Percentiles rank a stretch among this genome's conserved stretches.
Conservation (phyloP, 805 yeast genomes). For the Lachancea sp. region DNA sequence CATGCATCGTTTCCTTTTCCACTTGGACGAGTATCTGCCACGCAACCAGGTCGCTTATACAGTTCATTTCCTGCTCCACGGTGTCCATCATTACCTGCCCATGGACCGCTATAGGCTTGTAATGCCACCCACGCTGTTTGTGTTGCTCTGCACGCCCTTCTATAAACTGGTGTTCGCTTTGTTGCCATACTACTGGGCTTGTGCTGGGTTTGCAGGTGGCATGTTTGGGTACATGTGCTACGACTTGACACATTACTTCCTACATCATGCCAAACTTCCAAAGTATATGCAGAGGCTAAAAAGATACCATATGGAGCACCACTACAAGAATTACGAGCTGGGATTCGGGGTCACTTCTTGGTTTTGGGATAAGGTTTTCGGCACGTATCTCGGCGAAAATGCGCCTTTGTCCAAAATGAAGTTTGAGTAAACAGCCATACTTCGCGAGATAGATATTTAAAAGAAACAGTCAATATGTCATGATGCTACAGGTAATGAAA, state of each 20-base stretch:
- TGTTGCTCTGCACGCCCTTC: conserved; percentile 70
- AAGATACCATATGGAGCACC: conserved; percentile 93
- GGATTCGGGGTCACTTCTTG: conserved; percentile 95
- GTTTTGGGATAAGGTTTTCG: conserved; percentile 91
- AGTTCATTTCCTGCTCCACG: conserved; percentile 85
- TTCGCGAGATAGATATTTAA: neutral
- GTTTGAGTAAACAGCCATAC: conserved; percentile 21
- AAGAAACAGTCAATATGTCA: too few relatives aligned
- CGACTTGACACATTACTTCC: conserved; percentile 88
- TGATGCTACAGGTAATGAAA: too few relatives aligned
- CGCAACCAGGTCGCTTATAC: conserved; percentile 68
- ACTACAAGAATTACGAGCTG: conserved; percentile 90
- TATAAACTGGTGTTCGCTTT: conserved; percentile 68
- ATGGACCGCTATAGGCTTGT: conserved; percentile 93
- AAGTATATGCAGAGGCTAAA: conserved; percentile 68
- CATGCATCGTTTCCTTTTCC: conserved; percentile 89
- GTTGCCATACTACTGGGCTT: conserved; percentile 78
- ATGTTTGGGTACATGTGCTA: conserved; percentile 87
- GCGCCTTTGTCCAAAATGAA: conserved; percentile 34
- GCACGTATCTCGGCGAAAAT: conserved; percentile 57
- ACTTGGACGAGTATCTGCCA: conserved; percentile 81
- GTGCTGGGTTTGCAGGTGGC: conserved; percentile 94
- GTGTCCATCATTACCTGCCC: conserved; percentile 95
- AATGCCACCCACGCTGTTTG: conserved; percentile 88
- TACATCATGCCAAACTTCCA: conserved; percentile 87